Evolutionary conservation across 2,329 filamentous ascomycete genomes (phyloP), one percentile per base, ranked within the genome.

Genomic region (Davidsoniella neocaledoniae): DNA sequence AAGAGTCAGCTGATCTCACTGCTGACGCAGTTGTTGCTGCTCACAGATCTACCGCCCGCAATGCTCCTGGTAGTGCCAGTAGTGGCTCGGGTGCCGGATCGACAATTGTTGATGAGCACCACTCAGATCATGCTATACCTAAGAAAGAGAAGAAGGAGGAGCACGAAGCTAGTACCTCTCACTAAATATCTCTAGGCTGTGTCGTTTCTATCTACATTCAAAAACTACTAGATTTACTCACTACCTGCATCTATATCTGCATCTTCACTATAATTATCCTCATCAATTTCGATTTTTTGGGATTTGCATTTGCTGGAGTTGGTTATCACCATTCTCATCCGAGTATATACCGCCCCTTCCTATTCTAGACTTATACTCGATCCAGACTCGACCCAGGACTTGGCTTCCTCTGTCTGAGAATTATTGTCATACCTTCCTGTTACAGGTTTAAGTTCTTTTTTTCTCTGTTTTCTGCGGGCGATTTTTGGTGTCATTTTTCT

Each of bases 31-130:
- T 39, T 3, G 33, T 16, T n/a, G 29, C 23, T 16, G 29, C n/a
- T 23, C 46, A 38, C 14, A 33, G 29, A 9, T 12, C 29, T 33
- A 12, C 29, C 29, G 4, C 29, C 29, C 51, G 43, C 21, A n/a
- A 39, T 19, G 37, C n/a, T 23, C 26, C 46, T 19, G 38, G 43
- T n/a, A 53, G 51, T 25, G 26, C 43, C 6, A 25, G 38, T 14
- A 46, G 46, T 12, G 42, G 39, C 19, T 53, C 51, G 7, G 51
- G 47, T 8, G 43, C 47, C 6, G 43, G 38, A 17, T 53, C 47
- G 21, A 53, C 51, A 17, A 49, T 53, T 36, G 51, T 53, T 10
- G 47, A 46, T 16, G 51, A 49, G 26, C 46, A 23, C 9, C 39
- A 42, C 26, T 45, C 43, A 6, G 36, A 16, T 16, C 23, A 17